Conservation (phyloP, 2,329 filamentous ascomycete species). For the Claviceps spartinae region DNA sequence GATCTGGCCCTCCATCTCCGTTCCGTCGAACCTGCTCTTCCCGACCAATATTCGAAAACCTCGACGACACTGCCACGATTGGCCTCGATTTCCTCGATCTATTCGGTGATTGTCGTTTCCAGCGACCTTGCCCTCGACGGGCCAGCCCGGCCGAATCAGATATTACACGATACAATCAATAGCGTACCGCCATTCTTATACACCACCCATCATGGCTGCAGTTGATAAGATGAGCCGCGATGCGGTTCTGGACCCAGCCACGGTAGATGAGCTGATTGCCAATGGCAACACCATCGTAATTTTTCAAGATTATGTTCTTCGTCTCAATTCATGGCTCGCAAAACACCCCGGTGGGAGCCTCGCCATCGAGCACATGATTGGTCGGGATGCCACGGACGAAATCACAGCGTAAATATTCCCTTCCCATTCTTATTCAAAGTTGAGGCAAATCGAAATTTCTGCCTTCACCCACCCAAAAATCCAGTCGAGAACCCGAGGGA, state of each 20-base stretch:
- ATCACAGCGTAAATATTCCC: conserved; percentile 19
- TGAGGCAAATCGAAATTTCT: background rate
- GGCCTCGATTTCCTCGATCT: background rate
- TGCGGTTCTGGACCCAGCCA: conserved; percentile 27
- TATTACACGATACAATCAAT: background rate
- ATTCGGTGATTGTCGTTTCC: too few relatives aligned
- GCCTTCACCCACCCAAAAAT: background rate
- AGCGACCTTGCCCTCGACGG: background rate
- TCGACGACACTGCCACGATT: background rate
- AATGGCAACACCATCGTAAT: conserved; percentile 43
- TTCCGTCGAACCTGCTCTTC: background rate
- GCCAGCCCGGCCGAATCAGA: background rate
- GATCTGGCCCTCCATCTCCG: background rate
- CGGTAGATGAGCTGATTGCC: conserved; percentile 38
- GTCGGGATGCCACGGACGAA: conserved; percentile 23
- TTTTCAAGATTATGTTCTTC: conserved; percentile 38
- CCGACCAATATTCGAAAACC: background rate
- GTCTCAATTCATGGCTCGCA: conserved; percentile 43
- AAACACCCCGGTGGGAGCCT: conserved; percentile 45
- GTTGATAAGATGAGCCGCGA: conserved; percentile 25
- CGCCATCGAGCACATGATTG: conserved; percentile 42
- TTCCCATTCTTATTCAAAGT: background rate
- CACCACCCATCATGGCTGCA: background rate
- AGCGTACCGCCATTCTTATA: background rate
- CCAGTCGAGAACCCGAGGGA: background rate